Conservation (phyloP, 345 rosid species). For the Eucalyptus globulus region DNA sequence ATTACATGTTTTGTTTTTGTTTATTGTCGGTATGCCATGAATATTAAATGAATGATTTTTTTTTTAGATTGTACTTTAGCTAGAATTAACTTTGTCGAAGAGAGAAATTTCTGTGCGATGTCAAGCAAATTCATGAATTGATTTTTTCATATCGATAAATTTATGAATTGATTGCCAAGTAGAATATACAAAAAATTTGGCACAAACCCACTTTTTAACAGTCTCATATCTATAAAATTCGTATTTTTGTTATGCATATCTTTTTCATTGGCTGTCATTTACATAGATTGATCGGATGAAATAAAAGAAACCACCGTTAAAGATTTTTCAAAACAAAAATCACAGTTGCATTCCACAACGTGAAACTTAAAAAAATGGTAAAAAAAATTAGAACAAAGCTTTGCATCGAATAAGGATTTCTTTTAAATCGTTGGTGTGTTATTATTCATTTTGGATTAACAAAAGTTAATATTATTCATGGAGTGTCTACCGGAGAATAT, state of each 20-base stretch:
- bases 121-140: background rate
- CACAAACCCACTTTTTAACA: background rate
- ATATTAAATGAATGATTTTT: background rate
- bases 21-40: background rate
- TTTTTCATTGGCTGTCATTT: background rate
- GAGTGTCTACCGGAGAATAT: background rate
- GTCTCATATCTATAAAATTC: too few species aligned
- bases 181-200: background rate
- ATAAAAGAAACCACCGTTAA: rapidly evolving
- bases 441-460: background rate
- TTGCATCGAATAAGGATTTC: background rate
- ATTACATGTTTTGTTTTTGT: too few species aligned
- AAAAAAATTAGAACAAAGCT: background rate
- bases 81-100: too few species aligned
- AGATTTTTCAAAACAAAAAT: background rate
- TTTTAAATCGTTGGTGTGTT: rapidly evolving
- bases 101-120: background rate
- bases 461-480: background rate
- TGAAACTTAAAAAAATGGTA: background rate
- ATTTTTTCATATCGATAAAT: too few species aligned
- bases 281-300: background rate
- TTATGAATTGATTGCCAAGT: background rate
- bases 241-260: background rate
- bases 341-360: background rate
- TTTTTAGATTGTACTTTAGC: background rate